Evolutionary conservation across 2,329 filamentous ascomycete genomes (phyloP), one percentile per base, ranked within the genome.

Genomic region (Tothia fuscella): DNA sequence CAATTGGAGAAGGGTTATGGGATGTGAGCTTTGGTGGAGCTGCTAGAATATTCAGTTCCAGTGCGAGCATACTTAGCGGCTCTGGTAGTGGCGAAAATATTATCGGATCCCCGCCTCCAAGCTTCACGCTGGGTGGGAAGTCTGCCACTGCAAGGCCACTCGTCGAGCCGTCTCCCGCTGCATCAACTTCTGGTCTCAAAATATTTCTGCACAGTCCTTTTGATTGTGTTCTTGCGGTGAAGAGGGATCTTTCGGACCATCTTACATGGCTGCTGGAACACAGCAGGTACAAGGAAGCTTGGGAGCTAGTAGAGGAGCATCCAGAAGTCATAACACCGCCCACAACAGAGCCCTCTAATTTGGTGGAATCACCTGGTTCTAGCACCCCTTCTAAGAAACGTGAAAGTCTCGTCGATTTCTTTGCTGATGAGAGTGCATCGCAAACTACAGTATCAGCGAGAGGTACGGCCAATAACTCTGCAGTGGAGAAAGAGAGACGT

Each of bases 131-230:
- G 39, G 59, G 57, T 26, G 54, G 56, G 3, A 55, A 53, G 35
- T 43, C 47, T 25, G 12, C 30, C n/a, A 25, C 34, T 25, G 25
- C 39, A 24, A 14, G 29, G 12, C 29, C 25, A 40, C 34, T 68
- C 38, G n/a, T 46, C 46, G 29, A 50, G 39, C 55, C 59, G 12
- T 67, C 71, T 48, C 69, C 66, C 35, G 64, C 72, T 49, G 63
- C 65, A 14, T 60, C 64, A 4, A 68, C 70, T 7, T 66, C 71
- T 28, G 78, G 79, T 5, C 67, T 80, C 49, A 83, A 96, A 54
- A 82, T 98, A 13, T 95, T 95, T 56, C 85, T 98, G 30, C 87
- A 94, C 53, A 95, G 87, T 52, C 91, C 91, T 0, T 98, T 93
- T 55, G 91, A 98, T 60, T 96, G 88, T 53, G 81, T 96, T n/a